Percentiles rank a stretch among this genome's conserved stretches.
Evolutionary conservation across 164 flowering plant species (phyloP).

Genomic region (Euptelea pleiosperma): DNA sequence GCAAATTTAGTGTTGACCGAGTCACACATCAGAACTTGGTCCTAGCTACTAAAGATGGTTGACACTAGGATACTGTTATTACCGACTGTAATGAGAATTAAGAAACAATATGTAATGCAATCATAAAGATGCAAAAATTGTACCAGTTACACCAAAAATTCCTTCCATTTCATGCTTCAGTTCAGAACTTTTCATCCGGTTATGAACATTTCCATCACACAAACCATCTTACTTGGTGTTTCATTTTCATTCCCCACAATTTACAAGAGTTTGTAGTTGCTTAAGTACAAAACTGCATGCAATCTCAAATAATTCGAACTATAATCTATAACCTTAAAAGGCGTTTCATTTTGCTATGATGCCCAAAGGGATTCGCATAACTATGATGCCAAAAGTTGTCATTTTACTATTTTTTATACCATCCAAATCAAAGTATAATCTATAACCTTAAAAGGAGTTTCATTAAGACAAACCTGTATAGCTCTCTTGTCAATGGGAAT

Average conservation of each 20-base stretch:
- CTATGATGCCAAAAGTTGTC: too few relatives aligned
- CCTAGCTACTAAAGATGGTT: neutral
- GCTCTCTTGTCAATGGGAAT: slow-evolving; percentile 76
- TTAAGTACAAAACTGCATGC: neutral
- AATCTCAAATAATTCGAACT: slow-evolving; percentile 1
- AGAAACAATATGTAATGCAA: neutral
- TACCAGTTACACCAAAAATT: neutral
- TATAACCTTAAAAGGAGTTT: too few relatives aligned
- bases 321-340: too few relatives aligned
- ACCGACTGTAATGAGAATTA: neutral
- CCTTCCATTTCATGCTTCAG: slow-evolving; percentile 7
- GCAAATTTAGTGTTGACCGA: neutral
- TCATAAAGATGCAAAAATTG: neutral
- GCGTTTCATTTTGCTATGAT: too few relatives aligned
- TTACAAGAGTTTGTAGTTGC: slow-evolving; percentile 55
- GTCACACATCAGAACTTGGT: neutral
- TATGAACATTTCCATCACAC: slow-evolving; percentile 39
- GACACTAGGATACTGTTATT: neutral
- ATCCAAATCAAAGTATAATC: too few relatives aligned
- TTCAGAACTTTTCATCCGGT: slow-evolving; percentile 21
- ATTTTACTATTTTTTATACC: too few relatives aligned
- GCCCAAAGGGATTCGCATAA: too few relatives aligned
- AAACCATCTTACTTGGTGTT: slow-evolving; percentile 67
- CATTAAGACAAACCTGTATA: slow-evolving; percentile 41
- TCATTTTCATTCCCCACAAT: slow-evolving; percentile 48